phyloP scores from a whole-genome alignment of 257 asterid species.

The Plantago elongata region DNA sequence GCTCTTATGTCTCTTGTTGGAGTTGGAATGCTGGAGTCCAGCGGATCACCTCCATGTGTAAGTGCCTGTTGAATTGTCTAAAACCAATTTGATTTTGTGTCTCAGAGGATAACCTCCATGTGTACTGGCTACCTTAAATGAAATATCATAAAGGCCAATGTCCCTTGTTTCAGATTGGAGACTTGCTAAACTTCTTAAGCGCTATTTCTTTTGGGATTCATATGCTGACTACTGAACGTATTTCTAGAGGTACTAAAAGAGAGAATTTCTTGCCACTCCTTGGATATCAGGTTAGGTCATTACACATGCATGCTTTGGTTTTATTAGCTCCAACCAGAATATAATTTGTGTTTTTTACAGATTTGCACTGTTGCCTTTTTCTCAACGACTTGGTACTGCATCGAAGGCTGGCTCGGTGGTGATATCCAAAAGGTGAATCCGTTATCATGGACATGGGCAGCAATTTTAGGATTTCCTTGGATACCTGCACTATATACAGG shows the following conservation, averaged over 20 bases:
- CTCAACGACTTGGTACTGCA: constrained; percentile 52
- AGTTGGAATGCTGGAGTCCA: constrained; percentile 73
- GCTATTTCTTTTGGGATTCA: constrained; percentile 78
- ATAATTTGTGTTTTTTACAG: constrained; percentile 29
- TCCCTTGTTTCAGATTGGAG: constrained; percentile 56
- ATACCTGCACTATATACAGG: constrained; percentile 79
- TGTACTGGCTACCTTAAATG: neutral
- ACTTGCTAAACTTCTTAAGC: constrained; percentile 63
- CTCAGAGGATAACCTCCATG: neutral
- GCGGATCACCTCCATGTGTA: constrained; percentile 87
- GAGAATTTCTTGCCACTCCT: constrained; percentile 65
- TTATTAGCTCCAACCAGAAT: constrained; percentile 16
- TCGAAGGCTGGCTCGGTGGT: constrained; percentile 38
- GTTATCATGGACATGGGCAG: constrained; percentile 46
- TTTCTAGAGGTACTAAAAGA: constrained; percentile 51
- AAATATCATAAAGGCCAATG: constrained; percentile 3
- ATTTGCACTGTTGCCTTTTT: constrained; percentile 59
- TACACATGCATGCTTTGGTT: neutral
- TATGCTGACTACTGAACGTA: constrained; percentile 72
- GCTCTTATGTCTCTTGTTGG: constrained; percentile 63
- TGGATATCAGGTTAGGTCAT: constrained; percentile 60
- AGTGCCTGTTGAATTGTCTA: constrained; percentile 24
- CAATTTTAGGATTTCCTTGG: constrained; percentile 63
- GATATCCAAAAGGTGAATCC: constrained; percentile 37
- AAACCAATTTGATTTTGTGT: constrained; percentile 5